These are phyloP conservation scores for Serendipita vermifera DNA, from an alignment of 768 basidiomycete genomes.

Conservation along the genomic window DNA sequence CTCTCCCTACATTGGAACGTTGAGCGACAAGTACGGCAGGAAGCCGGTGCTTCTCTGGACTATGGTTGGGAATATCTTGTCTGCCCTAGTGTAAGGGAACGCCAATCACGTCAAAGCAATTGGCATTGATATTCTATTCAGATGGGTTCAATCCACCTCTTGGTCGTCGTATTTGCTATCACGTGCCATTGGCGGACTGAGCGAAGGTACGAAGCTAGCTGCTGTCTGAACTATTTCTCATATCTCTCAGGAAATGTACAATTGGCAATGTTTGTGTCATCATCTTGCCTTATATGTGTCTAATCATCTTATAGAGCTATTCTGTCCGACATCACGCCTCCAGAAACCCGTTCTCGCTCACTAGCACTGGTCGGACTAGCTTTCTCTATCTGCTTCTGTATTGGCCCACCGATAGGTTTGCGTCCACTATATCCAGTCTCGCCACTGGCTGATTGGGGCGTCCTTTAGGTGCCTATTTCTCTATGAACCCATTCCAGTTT, in stretches of 20 bases:
- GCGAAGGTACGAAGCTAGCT: slow-evolving; percentile 48
- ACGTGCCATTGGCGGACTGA: slow-evolving; percentile 80
- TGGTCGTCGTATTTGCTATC: slow-evolving; percentile 86
- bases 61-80: slow-evolving; percentile 89
- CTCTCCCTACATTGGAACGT: slow-evolving; percentile 64
- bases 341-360: slow-evolving; percentile 66
- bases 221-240: background rate
- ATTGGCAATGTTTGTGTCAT: slow-evolving; percentile 65
- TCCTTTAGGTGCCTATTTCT: background rate
- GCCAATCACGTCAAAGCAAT: background rate
- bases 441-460: slow-evolving; percentile 9
- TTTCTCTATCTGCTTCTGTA: slow-evolving; percentile 88
- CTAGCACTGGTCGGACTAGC: slow-evolving; percentile 92
- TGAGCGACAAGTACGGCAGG: slow-evolving; percentile 86
- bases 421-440: slow-evolving; percentile 1
- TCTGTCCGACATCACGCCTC: slow-evolving; percentile 78
- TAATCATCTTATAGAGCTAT: slow-evolving; percentile 52
- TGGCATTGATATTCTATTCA: slow-evolving; percentile 22
- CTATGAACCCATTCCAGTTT: slow-evolving; percentile 8
- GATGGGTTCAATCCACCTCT: slow-evolving; percentile 82
- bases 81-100: slow-evolving; percentile 60
- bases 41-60: slow-evolving; percentile 68
- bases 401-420: slow-evolving; percentile 77
- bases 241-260: slow-evolving; percentile 61
- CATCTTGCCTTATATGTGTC: slow-evolving; percentile 2